Evolutionary conservation across 2,329 filamentous ascomycete species (phyloP), one percentile per base, ranked within the genome.

Genomic region (Calonectria pseudoreteaudii): DNA sequence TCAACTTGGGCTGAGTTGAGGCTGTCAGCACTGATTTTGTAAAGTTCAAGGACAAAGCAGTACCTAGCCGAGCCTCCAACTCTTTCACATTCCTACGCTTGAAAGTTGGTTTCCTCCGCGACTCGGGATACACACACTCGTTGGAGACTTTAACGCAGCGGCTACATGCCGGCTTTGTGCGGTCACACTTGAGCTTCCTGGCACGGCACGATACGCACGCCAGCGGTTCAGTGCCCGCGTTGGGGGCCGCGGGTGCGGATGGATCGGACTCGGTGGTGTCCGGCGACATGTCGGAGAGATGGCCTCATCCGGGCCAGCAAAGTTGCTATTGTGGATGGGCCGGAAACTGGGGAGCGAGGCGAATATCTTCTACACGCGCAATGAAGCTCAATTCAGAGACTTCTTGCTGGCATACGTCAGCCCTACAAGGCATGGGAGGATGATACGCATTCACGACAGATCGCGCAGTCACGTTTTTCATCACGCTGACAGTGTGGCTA

Each of bases 51-150:
- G 16, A 49, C 18, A 31, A 50, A n/a, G 30, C 66, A 87, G 77
- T 91, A 97, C 94, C 94, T 82, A 98, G 87, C 81, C 96, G 91
- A 76, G 95, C 95, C 84, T 98, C 96, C 71, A 98, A 87, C 82
- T 97, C 93, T 86, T 94, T 97, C 75, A 98, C 96, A 84, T 98
- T 98, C 77, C 94, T 93, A 80, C 95, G 90, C 87, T 97, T 98
- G 26, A 94, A 93, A 6, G 95, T 94, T 70, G 95, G 94, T 86
- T 98, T 98, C 85, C 95, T 93, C 81, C 95, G 90, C 70, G 95
- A 94, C 85, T 97, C 95, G 74, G 97, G 96, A 84, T 98, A 98
- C 70, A 94, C 90, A 85, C 96, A 98, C 68, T 94, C 93, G 82
- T 93, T 92, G 67, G 92, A 90, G 60, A 96, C 86, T 77, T 94